These are phyloP conservation scores for Amoebophrya sp. DNA, from an alignment of 169 alveolate species.

Conservation along the genomic window DNA sequence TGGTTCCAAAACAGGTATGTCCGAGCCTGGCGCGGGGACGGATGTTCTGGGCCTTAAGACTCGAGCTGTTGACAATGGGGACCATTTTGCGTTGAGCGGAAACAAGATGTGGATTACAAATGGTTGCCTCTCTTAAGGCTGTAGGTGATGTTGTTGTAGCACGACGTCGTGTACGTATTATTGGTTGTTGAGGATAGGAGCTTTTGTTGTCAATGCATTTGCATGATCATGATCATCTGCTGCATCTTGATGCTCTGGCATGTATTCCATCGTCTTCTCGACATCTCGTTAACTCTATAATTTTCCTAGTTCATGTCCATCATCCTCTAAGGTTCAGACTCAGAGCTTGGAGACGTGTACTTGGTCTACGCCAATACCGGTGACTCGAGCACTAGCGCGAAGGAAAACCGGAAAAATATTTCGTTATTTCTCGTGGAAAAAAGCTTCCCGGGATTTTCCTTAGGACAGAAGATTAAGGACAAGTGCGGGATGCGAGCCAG, in stretches of 20 bases:
- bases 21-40: constrained; percentile 27
- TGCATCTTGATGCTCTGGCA: too few relatives aligned
- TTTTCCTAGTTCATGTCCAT: too few relatives aligned
- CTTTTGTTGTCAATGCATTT: too few relatives aligned
- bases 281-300: too few relatives aligned
- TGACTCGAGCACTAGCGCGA: not conserved
- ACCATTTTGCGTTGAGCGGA: not conserved
- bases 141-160: too few relatives aligned
- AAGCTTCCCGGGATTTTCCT: not conserved
- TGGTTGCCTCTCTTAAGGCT: not conserved
- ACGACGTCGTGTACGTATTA: too few relatives aligned
- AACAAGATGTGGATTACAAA: constrained; percentile 28
- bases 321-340: too few relatives aligned
- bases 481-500: constrained; percentile 28
- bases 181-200: too few relatives aligned
- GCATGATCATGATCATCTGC: too few relatives aligned
- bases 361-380: not conserved
- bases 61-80: constrained; percentile 22
- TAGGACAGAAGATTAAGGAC: constrained; percentile 23
- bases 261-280: too few relatives aligned
- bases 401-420: not conserved
- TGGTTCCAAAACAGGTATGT: not conserved
- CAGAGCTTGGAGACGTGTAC: constrained; percentile 11
- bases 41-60: constrained; percentile 18
- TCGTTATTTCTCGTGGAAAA: constrained; percentile 28